phyloP scores from a whole-genome alignment of 139 green algal species.

The Closterium sp. region DNA sequence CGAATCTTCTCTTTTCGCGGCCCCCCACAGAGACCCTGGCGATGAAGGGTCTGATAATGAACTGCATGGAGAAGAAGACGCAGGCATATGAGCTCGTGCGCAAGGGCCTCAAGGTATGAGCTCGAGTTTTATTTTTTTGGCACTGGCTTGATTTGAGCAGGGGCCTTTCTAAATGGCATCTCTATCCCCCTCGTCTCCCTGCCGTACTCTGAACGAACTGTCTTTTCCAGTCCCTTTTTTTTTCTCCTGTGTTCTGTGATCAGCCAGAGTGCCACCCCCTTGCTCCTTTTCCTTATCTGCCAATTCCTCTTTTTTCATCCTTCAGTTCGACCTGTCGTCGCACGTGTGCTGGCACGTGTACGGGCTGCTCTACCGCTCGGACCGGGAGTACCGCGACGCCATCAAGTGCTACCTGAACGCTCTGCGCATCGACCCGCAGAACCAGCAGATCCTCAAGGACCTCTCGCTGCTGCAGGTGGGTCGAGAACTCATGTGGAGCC shows the following conservation, averaged over 20 bases:
- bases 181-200: too few relatives aligned
- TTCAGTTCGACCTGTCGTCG: conserved; percentile 72
- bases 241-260: too few relatives aligned
- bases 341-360: conserved; percentile 99
- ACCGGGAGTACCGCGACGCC: conserved; percentile 94
- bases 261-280: too few relatives aligned
- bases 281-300: too few relatives aligned
- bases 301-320: too few relatives aligned
- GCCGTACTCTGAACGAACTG: too few relatives aligned
- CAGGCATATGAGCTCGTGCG: conserved; percentile 93
- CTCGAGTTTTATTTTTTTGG: too few relatives aligned
- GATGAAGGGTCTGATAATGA: conserved; percentile 94
- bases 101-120: conserved; percentile 75
- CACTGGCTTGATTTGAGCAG: too few relatives aligned
- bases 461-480: conserved; percentile 73
- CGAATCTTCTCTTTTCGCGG: not conserved
- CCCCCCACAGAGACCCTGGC: conserved; percentile 80
- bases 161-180: too few relatives aligned
- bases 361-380: conserved; percentile 88
- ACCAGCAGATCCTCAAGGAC: conserved; percentile 89
- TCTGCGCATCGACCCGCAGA: conserved; percentile 88
- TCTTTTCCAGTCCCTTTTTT: too few relatives aligned
- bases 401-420: conserved; percentile 99
- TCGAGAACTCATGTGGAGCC: not conserved
- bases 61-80: conserved; percentile 65